Conservation (phyloP, 768 basidiomycete species). For the Auricularia sp. region DNA sequence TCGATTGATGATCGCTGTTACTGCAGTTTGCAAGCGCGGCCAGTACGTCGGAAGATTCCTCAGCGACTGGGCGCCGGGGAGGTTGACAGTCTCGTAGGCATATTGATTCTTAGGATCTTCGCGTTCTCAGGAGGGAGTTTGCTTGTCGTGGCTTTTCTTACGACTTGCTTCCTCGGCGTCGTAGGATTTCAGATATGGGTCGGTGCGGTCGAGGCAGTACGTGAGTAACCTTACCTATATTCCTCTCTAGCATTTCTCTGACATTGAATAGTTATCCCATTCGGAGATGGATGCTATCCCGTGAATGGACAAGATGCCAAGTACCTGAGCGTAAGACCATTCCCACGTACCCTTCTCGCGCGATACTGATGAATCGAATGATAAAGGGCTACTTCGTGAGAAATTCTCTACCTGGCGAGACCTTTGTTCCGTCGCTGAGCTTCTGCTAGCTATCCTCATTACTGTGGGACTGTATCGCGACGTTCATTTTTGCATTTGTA, state of each 20-base stretch:
- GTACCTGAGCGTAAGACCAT: neutral
- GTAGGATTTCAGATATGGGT: neutral
- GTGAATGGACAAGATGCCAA: neutral
- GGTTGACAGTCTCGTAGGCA: neutral
- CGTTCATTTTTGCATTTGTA: neutral
- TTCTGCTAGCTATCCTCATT: neutral
- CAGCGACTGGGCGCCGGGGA: neutral
- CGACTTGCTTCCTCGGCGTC: neutral
- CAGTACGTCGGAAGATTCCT: neutral
- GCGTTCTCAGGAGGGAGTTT: neutral
- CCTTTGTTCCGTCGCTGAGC: neutral
- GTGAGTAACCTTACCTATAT: neutral
- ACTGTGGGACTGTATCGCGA: neutral
- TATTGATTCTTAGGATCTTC: neutral
- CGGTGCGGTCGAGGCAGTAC: neutral
- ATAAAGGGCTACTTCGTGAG: neutral
- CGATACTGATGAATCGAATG: no score
- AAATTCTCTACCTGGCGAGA: neutral
- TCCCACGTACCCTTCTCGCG: neutral
- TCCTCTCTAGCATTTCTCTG: neutral
- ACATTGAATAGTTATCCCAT: neutral
- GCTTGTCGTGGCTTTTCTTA: neutral
- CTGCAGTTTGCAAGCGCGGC: neutral
- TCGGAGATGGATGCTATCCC: neutral
- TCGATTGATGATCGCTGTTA: neutral